Conservation (phyloP, 768 basidiomycete genomes). For the Asterophora lycoperdoides region DNA sequence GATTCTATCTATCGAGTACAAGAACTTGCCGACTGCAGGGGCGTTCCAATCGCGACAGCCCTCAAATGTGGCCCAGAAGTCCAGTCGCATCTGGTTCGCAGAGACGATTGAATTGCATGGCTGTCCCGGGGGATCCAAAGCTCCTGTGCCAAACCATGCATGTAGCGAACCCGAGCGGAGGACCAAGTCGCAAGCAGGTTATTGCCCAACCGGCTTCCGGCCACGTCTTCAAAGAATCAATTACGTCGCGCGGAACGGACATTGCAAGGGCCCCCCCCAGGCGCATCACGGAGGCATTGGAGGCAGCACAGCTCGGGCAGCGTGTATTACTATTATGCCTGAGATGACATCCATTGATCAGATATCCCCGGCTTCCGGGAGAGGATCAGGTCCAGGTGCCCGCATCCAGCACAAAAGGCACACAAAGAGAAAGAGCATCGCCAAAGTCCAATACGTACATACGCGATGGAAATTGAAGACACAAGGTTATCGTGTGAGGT, state of each 20-base stretch:
- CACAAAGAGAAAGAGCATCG: neutral
- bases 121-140: neutral
- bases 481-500: no score
- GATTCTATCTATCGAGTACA: no score
- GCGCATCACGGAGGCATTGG: constrained; percentile 4
- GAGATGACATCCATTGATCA: constrained; percentile 9
- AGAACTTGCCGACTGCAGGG: no score
- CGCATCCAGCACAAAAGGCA: neutral
- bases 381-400: neutral
- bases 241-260: constrained; percentile 13
- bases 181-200: neutral
- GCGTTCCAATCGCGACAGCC: no score
- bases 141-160: constrained; percentile 1
- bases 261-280: neutral
- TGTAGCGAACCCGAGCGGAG: no score
- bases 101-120: neutral
- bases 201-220: neutral
- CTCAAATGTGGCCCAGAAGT: no score
- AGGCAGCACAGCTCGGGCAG: constrained; percentile 7
- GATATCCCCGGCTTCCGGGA: neutral
- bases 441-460: neutral
- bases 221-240: neutral
- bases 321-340: no score
- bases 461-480: no score
- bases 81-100: neutral